Evolutionary conservation across 768 basidiomycete species (phyloP).

Genomic region (Auriscalpium vulgare): DNA sequence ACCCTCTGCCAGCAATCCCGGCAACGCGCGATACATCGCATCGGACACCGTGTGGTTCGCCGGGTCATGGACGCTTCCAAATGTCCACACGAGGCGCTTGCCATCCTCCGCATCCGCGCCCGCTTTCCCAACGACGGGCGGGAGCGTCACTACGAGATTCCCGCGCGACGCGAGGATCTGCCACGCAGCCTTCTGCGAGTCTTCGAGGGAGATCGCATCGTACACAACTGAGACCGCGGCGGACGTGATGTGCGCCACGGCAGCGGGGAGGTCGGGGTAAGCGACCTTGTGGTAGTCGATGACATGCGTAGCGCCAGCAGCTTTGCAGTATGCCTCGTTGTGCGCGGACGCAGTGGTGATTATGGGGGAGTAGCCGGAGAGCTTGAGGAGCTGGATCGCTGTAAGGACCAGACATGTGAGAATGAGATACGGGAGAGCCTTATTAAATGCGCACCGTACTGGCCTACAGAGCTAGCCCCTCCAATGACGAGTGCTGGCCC

Average conservation of each 20-base stretch:
- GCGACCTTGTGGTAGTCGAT: constrained; percentile 12
- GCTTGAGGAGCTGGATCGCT: constrained; percentile 13
- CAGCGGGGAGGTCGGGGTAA: constrained; percentile 2
- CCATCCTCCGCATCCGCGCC: constrained; percentile 1
- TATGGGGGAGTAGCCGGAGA: constrained; percentile 15
- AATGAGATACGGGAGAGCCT: no score
- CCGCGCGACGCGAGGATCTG: constrained; percentile 11
- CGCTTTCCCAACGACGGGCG: not conserved
- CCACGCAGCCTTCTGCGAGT: constrained; percentile 11
- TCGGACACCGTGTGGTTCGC: constrained; percentile 1
- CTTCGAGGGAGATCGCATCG: constrained; percentile 10
- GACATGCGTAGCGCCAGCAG: constrained; percentile 13
- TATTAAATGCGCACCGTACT: constrained; percentile 31
- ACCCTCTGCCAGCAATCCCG: constrained; percentile 3
- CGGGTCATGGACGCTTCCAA: not conserved
- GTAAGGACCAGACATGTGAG: not conserved
- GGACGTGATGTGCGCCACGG: constrained; percentile 8
- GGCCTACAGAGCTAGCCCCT: constrained; percentile 41
- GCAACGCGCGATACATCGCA: not conserved
- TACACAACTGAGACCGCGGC: constrained; percentile 7
- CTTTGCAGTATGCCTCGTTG: constrained; percentile 6
- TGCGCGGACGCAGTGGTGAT: constrained; percentile 10
- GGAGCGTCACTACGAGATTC: constrained; percentile 3
- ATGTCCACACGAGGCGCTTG: not conserved
- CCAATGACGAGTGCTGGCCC: constrained; percentile 40